A percentile compares a stretch with the other conserved stretches of the same genome.
These are phyloP conservation scores for Gossypium raimondii DNA, from an alignment of 345 rosid genomes.

Conservation along the genomic window DNA sequence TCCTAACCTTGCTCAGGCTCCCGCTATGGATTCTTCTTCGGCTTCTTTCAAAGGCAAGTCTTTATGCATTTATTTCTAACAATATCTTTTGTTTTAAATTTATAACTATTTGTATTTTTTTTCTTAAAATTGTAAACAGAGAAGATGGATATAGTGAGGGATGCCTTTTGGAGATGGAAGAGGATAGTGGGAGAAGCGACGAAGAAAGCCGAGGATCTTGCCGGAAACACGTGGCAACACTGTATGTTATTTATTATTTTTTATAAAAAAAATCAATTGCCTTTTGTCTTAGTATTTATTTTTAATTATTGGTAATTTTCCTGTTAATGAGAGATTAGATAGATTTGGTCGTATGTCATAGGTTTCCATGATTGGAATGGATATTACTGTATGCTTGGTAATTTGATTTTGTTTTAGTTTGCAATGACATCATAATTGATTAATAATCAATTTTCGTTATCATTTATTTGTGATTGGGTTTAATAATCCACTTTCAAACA, in stretches of 20 bases:
- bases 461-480: no score
- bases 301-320: not conserved
- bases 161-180: constrained; percentile 54
- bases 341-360: not conserved
- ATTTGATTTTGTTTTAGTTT: not conserved
- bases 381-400: not conserved
- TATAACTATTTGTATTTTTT: not conserved
- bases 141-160: constrained; percentile 47
- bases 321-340: not conserved
- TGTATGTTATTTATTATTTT: constrained; percentile 14
- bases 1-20: constrained; percentile 46
- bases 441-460: no score
- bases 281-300: not conserved
- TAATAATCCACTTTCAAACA: no score
- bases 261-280: not conserved
- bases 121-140: constrained; percentile 32
- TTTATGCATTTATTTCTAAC: not conserved
- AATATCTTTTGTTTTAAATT: not conserved
- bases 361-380: not conserved
- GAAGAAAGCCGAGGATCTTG: constrained; percentile 61
- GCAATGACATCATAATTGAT: not conserved
- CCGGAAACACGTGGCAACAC: constrained; percentile 55
- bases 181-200: constrained; percentile 54
- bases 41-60: constrained; percentile 50
- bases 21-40: constrained; percentile 30